Percentiles rank a stretch among this genome's conserved stretches.
phyloP scores from a whole-genome alignment of 306 rosid genomes.

The Trifolium subterraneum region DNA sequence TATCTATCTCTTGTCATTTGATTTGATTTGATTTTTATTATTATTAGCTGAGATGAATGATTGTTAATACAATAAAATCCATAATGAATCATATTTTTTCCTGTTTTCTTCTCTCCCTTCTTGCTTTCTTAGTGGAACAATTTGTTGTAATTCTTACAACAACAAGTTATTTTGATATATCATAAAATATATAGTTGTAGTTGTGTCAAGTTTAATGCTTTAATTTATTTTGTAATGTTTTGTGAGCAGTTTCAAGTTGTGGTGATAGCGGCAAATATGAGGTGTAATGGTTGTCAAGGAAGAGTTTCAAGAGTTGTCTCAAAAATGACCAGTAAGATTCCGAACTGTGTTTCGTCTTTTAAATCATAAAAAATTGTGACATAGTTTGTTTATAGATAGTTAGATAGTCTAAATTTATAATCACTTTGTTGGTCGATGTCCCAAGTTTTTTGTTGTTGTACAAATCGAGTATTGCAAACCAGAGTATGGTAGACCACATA shows the following conservation, averaged over 20 bases:
- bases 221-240: constrained; percentile 21
- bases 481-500: neutral
- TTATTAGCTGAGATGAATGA: constrained; percentile 9
- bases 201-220: neutral
- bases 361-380: neutral
- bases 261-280: constrained; percentile 44
- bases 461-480: neutral
- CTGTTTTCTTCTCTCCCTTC: neutral
- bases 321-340: constrained; percentile 43
- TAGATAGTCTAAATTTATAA: neutral
- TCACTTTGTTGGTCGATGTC: neutral
- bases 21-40: constrained; percentile 12
- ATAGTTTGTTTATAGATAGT: neutral
- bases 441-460: too few relatives aligned
- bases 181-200: neutral
- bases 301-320: constrained; percentile 46
- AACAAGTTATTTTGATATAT: neutral
- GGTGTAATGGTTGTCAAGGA: constrained; percentile 37
- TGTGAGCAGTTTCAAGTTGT: constrained; percentile 47
- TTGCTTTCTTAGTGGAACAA: neutral
- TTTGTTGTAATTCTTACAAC: neutral
- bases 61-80: neutral
- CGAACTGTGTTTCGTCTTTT: neutral
- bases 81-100: neutral
- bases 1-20: neutral